phyloP scores from a whole-genome alignment of 1,284 basidiomycete species.

The Cutaneotrichosporon curvatum region DNA sequence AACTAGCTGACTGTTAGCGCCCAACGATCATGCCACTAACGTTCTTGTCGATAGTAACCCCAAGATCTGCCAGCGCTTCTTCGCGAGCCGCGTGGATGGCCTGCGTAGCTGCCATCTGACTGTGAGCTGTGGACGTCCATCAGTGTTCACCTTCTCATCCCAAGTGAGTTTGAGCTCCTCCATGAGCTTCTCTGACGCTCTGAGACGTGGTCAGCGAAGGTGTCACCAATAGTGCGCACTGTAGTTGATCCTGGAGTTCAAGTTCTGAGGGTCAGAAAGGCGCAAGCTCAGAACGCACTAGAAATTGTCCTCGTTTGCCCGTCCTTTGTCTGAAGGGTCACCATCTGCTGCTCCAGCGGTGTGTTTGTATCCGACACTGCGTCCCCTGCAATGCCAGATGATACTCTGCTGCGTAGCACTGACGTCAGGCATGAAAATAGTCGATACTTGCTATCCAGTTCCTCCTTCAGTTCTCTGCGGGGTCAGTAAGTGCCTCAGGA shows the following conservation, averaged over 20 bases:
- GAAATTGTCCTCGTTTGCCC: constrained; percentile 92
- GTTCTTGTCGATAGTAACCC: constrained; percentile 95
- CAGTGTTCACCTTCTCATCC: constrained; percentile 66
- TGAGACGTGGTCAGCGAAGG: constrained; percentile 1
- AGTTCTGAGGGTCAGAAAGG: constrained; percentile 52
- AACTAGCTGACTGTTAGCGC: constrained; percentile 24
- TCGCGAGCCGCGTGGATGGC: constrained; percentile 94
- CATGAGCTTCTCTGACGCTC: constrained; percentile 91
- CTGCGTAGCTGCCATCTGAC: constrained; percentile 67
- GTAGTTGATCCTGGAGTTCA: constrained; percentile 92
- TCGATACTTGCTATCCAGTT: constrained; percentile 70
- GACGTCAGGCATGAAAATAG: not conserved
- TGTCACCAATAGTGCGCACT: constrained; percentile 41
- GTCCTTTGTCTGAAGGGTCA: constrained; percentile 87
- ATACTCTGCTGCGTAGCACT: constrained; percentile 34
- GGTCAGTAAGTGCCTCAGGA: constrained; percentile 60
- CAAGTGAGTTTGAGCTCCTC: constrained; percentile 92
- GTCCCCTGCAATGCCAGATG: constrained; percentile 56
- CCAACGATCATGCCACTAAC: no score
- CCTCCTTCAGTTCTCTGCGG: constrained; percentile 87
- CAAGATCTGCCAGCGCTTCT: constrained; percentile 92
- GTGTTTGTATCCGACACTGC: constrained; percentile 78
- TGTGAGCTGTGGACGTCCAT: constrained; percentile 24
- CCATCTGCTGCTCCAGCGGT: constrained; percentile 90
- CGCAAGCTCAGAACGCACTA: constrained; percentile 41